phyloP scores from a whole-genome alignment of 306 rosid genomes.

The Cicer pinnatifidum region DNA sequence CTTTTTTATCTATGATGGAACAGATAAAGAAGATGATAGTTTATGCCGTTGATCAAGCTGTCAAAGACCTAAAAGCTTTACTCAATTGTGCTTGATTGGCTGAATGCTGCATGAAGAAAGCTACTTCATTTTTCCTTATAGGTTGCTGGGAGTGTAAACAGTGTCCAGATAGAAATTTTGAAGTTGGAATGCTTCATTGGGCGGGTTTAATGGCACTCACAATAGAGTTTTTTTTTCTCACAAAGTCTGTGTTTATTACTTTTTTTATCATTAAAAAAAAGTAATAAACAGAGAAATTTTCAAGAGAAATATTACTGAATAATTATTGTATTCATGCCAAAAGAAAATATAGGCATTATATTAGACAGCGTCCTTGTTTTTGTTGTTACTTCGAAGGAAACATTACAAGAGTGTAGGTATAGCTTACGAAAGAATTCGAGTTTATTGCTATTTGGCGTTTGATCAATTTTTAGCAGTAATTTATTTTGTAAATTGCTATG shows the following conservation, averaged over 20 bases:
- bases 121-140: conserved; percentile 18
- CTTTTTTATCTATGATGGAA: conserved; percentile 45
- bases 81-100: conserved; percentile 32
- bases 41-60: conserved; percentile 65
- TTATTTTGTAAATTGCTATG: too few species aligned
- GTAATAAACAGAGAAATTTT: not conserved
- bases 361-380: not conserved
- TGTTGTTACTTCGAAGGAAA: not conserved
- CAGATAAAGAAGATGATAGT: conserved; percentile 85
- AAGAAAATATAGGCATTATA: not conserved
- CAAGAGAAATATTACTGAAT: not conserved
- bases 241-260: not conserved
- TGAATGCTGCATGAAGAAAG: conserved; percentile 27
- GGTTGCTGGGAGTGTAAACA: conserved; percentile 1
- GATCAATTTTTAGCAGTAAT: not conserved
- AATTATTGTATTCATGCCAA: not conserved
- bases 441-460: not conserved
- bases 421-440: not conserved
- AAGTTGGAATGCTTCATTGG: conserved; percentile 20
- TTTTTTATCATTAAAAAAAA: not conserved
- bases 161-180: conserved; percentile 12
- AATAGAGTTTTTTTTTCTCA: not conserved
- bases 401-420: not conserved
- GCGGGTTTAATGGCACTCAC: conserved; percentile 15
- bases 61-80: conserved; percentile 56